Conservation (phyloP, 164 flowering plant species). For the grape (Vitis vinifera) region DNA sequence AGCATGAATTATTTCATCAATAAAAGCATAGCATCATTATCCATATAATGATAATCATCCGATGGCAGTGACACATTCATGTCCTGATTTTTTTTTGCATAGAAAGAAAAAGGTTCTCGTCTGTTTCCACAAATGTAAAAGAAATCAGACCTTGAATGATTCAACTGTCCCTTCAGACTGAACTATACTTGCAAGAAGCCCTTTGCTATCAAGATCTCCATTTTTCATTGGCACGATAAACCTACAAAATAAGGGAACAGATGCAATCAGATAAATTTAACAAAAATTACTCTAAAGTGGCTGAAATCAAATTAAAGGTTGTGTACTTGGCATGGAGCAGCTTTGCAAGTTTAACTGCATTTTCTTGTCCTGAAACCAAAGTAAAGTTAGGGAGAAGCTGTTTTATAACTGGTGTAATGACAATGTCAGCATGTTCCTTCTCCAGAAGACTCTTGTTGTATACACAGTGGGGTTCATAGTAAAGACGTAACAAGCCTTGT, state of each 20-base stretch:
- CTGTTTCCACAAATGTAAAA: neutral
- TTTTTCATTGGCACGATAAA: conserved; percentile 86
- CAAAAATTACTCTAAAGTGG: neutral
- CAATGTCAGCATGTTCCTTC: conserved; percentile 72
- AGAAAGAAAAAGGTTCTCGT: neutral
- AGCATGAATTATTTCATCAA: neutral
- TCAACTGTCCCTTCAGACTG: conserved; percentile 66
- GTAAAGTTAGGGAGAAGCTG: conserved; percentile 76
- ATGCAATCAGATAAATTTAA: neutral
- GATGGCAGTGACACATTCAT: neutral
- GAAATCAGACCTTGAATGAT: conserved; percentile 71
- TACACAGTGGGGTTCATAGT: conserved; percentile 93
- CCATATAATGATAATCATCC: neutral
- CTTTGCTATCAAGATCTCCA: conserved; percentile 87
- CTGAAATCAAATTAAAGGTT: neutral
- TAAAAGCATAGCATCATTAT: neutral
- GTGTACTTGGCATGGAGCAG: conserved; percentile 70
- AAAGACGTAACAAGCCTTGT: conserved; percentile 57
- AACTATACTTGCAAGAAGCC: conserved; percentile 63
- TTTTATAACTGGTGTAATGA: conserved; percentile 91
- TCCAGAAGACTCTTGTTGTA: conserved; percentile 51
- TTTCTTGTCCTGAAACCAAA: conserved; percentile 95
- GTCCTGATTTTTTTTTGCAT: neutral
- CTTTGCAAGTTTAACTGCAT: conserved; percentile 87
- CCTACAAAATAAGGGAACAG: conserved; percentile 38